phyloP scores from a whole-genome alignment of 2,329 filamentous ascomycete species.

The Fusarium ambrosium region DNA sequence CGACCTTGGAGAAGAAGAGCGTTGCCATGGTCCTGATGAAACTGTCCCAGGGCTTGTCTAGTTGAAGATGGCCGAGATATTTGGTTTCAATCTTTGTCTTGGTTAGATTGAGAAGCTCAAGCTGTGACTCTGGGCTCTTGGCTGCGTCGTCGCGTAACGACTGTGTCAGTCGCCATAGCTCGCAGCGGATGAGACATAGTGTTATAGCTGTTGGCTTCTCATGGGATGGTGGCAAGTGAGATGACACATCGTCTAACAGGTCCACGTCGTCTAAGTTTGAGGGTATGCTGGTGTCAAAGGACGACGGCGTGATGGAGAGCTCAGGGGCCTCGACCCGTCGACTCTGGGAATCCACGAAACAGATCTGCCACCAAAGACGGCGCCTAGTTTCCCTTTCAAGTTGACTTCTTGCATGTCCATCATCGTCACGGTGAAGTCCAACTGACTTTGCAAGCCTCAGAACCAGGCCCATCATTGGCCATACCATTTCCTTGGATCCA shows the following conservation, averaged over 20 bases:
- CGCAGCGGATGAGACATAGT: constrained; percentile 44
- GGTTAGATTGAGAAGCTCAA: constrained; percentile 22
- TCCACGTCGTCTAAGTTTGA: constrained; percentile 57
- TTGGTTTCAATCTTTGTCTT: constrained; percentile 26
- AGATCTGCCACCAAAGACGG: constrained; percentile 49
- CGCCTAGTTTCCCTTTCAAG: constrained; percentile 39
- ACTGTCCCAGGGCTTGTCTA: constrained; percentile 17
- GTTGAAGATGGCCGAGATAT: constrained; percentile 25
- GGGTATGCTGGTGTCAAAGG: constrained; percentile 59
- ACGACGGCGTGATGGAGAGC: constrained; percentile 33
- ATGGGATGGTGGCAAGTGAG: neutral
- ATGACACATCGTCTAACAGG: neutral
- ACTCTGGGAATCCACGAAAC: constrained; percentile 45
- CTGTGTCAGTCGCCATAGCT: constrained; percentile 45
- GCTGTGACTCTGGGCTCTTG: constrained; percentile 15
- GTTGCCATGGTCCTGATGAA: constrained; percentile 41
- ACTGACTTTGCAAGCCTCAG: constrained; percentile 43
- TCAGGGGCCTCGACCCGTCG: constrained; percentile 27
- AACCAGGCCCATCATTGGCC: constrained; percentile 41
- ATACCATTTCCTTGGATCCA: constrained; percentile 41
- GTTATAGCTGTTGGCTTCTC: constrained; percentile 22
- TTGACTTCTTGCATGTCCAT: neutral
- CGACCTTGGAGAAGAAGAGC: constrained; percentile 47
- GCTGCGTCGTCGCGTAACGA: constrained; percentile 18
- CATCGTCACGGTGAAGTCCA: constrained; percentile 32